Evolutionary conservation across 257 asterid genomes (phyloP).

Genomic region (Eucommia ulmoides): DNA sequence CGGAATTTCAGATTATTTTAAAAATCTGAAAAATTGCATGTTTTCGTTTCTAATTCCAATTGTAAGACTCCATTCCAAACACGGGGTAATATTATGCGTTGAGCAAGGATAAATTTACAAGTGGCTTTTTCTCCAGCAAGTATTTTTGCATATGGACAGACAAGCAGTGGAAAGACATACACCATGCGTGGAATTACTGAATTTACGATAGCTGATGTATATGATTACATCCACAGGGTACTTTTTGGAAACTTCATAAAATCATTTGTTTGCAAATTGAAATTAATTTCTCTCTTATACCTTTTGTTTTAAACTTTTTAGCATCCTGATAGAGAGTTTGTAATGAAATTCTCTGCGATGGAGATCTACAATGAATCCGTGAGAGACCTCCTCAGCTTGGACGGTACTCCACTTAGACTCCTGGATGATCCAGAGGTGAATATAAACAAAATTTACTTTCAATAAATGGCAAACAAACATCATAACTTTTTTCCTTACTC

Average conservation of each 20-base stretch:
- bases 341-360: constrained; percentile 76
- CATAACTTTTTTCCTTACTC: no score
- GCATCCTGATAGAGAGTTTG: constrained; percentile 36
- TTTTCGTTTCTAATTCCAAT: no score
- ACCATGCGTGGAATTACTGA: constrained; percentile 53
- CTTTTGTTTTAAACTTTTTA: background rate
- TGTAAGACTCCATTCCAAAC: no score
- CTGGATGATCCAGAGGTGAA: background rate
- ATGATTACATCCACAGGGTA: constrained; percentile 30
- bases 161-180: constrained; percentile 64
- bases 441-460: no score
- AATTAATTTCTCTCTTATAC: background rate
- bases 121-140: constrained; percentile 51
- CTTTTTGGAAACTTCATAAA: background rate
- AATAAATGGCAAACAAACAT: no score
- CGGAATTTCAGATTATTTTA: no score
- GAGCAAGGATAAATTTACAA: no score
- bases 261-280: background rate
- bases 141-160: constrained; percentile 59
- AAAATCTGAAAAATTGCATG: no score
- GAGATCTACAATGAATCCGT: constrained; percentile 94
- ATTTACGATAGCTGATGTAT: constrained; percentile 35
- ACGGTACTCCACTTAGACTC: background rate
- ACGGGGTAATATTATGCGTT: no score
- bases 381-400: constrained; percentile 64